Conservation (phyloP, 1,284 basidiomycete species). For the Leccinum holopus region DNA sequence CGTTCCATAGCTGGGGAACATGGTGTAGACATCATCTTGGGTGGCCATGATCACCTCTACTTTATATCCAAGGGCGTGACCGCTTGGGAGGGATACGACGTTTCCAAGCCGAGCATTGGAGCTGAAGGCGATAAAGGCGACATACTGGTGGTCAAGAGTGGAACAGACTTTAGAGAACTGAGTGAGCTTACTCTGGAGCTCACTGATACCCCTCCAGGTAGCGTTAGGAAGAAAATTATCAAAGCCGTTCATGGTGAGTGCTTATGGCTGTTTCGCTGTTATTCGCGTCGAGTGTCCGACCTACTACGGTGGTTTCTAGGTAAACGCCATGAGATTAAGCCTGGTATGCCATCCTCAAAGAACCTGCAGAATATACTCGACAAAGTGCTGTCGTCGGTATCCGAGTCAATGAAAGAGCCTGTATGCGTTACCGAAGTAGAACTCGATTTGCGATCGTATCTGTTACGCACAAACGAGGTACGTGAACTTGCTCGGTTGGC, state of each 20-base stretch:
- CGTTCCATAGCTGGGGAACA: conserved; percentile 54
- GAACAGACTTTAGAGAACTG: conserved; percentile 88
- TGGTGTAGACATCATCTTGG: conserved; percentile 83
- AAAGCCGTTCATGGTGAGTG: conserved; percentile 56
- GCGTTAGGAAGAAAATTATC: conserved; percentile 69
- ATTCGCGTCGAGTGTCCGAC: neutral
- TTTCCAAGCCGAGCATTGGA: conserved; percentile 58
- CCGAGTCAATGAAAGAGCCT: conserved; percentile 66
- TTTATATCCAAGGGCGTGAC: conserved; percentile 77
- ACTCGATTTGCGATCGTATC: conserved; percentile 74
- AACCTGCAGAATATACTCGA: conserved; percentile 62
- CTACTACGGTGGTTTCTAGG: conserved; percentile 39
- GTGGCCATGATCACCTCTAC: conserved; percentile 91
- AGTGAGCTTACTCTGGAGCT: conserved; percentile 73
- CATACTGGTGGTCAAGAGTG: conserved; percentile 78
- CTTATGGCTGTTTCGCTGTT: neutral
- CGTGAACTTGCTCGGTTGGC: conserved; percentile 1
- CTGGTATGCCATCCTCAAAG: conserved; percentile 60
- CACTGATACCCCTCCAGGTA: conserved; percentile 57
- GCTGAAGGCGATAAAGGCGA: conserved; percentile 75
- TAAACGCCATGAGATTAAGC: conserved; percentile 60
- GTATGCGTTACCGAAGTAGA: conserved; percentile 69
- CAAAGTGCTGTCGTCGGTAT: conserved; percentile 69
- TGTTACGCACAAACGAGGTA: conserved; percentile 73
- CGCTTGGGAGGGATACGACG: conserved; percentile 71